These are phyloP conservation scores for Zizania palustris DNA, from an alignment of 202 grass and related monocot genomes.

Conservation along the genomic window DNA sequence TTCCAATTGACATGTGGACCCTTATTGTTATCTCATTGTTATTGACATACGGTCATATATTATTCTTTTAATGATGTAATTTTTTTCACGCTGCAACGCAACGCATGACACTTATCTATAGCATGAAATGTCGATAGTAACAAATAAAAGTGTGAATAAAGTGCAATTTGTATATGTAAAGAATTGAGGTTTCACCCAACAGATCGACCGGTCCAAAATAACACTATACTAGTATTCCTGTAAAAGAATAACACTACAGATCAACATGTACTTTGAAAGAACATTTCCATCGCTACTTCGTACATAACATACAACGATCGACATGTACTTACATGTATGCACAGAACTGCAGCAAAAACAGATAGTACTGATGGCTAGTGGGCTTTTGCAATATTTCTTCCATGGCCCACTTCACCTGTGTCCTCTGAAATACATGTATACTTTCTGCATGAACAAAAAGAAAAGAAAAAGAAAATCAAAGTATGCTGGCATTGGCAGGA, in stretches of 20 bases:
- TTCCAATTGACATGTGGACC: no score
- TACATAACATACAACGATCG: slow-evolving; percentile 33
- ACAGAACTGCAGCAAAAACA: slow-evolving; percentile 31
- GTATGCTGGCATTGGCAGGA: not conserved
- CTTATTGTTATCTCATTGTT: no score
- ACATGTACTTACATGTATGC: slow-evolving; percentile 41
- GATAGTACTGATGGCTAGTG: not conserved
- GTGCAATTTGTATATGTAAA: slow-evolving; percentile 28
- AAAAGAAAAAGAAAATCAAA: slow-evolving; percentile 26
- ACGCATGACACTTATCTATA: no score
- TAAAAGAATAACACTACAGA: not conserved
- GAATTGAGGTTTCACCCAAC: slow-evolving; percentile 28
- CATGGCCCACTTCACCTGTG: slow-evolving; percentile 56
- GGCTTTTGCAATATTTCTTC: slow-evolving; percentile 26
- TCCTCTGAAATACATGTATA: slow-evolving; percentile 97
- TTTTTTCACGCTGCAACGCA: no score
- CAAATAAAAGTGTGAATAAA: slow-evolving; percentile 18
- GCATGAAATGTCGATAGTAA: slow-evolving; percentile 10
- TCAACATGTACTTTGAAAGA: not conserved
- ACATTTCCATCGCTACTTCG: slow-evolving; percentile 19
- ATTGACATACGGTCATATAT: no score
- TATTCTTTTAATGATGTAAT: no score
- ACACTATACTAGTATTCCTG: slow-evolving; percentile 32
- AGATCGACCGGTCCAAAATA: slow-evolving; percentile 20
- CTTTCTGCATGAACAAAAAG: slow-evolving; percentile 71